phyloP scores from a whole-genome alignment of 768 basidiomycete species.

The Paxillus rubicundulus region DNA sequence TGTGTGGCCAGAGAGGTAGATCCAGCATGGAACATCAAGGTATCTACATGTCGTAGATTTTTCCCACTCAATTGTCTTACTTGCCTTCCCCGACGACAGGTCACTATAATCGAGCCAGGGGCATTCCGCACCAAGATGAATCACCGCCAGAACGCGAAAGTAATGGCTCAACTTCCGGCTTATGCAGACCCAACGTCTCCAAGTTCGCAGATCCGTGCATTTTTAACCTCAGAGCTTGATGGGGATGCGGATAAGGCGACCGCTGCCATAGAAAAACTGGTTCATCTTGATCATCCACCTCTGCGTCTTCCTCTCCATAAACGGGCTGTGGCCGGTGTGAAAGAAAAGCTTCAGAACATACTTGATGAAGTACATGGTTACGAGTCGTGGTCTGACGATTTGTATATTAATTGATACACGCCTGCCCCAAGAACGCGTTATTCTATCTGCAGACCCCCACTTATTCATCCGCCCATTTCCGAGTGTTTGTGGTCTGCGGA shows the following conservation, averaged over 20 bases:
- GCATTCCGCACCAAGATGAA: constrained; percentile 14
- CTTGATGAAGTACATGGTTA: constrained; percentile 1
- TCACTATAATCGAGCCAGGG: constrained; percentile 17
- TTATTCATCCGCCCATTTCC: no score
- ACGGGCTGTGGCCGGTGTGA: not conserved
- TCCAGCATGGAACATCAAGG: constrained; percentile 20
- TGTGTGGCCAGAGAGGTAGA: constrained; percentile 10
- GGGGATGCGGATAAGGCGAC: constrained; percentile 8
- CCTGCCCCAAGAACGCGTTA: not conserved
- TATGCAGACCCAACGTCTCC: not conserved
- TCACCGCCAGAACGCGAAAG: not conserved
- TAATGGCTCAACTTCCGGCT: not conserved
- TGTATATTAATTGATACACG: not conserved
- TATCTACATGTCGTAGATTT: not conserved
- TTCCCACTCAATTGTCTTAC: not conserved
- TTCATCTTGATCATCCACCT: constrained; percentile 6
- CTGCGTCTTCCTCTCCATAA: constrained; percentile 8
- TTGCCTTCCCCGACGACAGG: constrained; percentile 1
- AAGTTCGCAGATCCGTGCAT: not conserved
- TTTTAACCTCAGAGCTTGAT: constrained; percentile 1
- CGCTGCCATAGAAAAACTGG: constrained; percentile 3
- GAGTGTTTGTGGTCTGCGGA: no score
- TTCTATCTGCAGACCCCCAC: no score
- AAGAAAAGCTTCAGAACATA: constrained; percentile 1
- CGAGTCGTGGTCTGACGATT: constrained; percentile 8